These are phyloP conservation scores for Penicilliopsis zonata DNA, from an alignment of 495 filamentous ascomycete genomes.

Conservation along the genomic window DNA sequence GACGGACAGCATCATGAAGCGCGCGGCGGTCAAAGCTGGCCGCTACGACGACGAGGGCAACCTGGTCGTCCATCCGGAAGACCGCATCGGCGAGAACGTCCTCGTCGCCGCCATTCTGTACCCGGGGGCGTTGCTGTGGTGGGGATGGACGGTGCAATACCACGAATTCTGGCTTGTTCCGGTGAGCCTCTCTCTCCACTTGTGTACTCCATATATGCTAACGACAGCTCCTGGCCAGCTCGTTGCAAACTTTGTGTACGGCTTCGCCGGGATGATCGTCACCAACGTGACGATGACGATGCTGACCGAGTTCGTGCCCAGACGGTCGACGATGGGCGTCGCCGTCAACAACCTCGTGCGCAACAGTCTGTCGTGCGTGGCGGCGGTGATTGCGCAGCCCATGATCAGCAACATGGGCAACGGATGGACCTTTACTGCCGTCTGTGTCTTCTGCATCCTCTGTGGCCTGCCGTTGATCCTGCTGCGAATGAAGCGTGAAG, in stretches of 20 bases:
- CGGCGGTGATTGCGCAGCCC: slow-evolving; percentile 50
- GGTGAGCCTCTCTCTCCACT: slow-evolving; percentile 1
- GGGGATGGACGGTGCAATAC: slow-evolving; percentile 5
- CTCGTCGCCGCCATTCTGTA: slow-evolving; percentile 1
- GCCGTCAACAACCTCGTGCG: slow-evolving; percentile 53
- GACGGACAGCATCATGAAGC: slow-evolving; percentile 5
- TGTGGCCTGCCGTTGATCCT: neutral
- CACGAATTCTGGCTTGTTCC: slow-evolving; percentile 4
- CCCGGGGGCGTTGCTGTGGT: slow-evolving; percentile 5
- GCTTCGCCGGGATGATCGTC: slow-evolving; percentile 68
- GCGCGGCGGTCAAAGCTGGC: slow-evolving; percentile 1
- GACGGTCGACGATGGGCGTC: slow-evolving; percentile 39
- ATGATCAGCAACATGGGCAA: slow-evolving; percentile 56
- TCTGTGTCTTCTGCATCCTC: neutral
- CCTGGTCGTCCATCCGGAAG: slow-evolving; percentile 1
- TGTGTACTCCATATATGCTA: too few species aligned
- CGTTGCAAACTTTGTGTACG: slow-evolving; percentile 66
- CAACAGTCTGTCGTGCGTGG: slow-evolving; percentile 61
- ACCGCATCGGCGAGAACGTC: slow-evolving; percentile 7
- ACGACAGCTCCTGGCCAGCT: slow-evolving; percentile 34
- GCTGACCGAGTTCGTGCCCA: slow-evolving; percentile 69
- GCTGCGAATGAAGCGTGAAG: neutral
- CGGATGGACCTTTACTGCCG: slow-evolving; percentile 58
- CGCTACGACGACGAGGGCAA: slow-evolving; percentile 3
- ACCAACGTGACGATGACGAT: slow-evolving; percentile 57